Conservation (phyloP, 2,329 filamentous ascomycete species). For the Neofusicoccum kwambonambiense region DNA sequence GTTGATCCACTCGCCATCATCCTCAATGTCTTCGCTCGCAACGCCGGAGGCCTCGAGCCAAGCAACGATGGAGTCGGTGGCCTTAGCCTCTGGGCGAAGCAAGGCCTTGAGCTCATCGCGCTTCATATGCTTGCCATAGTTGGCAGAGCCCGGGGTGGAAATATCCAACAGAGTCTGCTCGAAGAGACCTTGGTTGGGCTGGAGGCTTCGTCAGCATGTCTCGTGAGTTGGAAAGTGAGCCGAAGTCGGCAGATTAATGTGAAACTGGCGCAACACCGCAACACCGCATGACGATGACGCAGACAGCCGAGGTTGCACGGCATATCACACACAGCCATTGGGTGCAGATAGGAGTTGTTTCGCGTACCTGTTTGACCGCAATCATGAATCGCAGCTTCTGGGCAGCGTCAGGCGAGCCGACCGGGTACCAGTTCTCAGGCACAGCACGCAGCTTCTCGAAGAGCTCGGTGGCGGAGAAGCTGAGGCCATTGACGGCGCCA, state of each 20-base stretch:
- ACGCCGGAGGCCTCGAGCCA: slow-evolving; percentile 59
- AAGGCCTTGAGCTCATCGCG: slow-evolving; percentile 58
- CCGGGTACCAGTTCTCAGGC: slow-evolving; percentile 37
- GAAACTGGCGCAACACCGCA: not conserved
- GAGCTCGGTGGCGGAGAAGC: slow-evolving; percentile 26
- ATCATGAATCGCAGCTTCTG: slow-evolving; percentile 39
- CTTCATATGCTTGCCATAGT: slow-evolving; percentile 63
- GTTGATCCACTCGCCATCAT: slow-evolving; percentile 61
- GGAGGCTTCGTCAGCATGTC: slow-evolving; percentile 20
- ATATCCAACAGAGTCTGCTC: slow-evolving; percentile 61
- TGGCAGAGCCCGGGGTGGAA: slow-evolving; percentile 58
- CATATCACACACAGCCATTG: not conserved
- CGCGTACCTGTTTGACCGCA: slow-evolving; percentile 37
- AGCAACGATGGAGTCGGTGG: slow-evolving; percentile 49
- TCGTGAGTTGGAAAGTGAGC: not conserved
- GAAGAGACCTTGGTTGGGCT: slow-evolving; percentile 52
- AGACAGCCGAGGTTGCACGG: not conserved
- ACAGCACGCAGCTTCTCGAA: slow-evolving; percentile 34
- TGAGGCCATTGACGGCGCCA: slow-evolving; percentile 27
- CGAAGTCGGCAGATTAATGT: not conserved
- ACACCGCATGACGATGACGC: not conserved
- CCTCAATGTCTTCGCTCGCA: slow-evolving; percentile 43
- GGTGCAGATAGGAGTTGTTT: not conserved
- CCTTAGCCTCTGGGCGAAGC: slow-evolving; percentile 52
- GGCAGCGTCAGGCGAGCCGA: slow-evolving; percentile 32